Evolutionary conservation across 768 basidiomycete species (phyloP).

Genomic region (Rhizopogon vinicolor): DNA sequence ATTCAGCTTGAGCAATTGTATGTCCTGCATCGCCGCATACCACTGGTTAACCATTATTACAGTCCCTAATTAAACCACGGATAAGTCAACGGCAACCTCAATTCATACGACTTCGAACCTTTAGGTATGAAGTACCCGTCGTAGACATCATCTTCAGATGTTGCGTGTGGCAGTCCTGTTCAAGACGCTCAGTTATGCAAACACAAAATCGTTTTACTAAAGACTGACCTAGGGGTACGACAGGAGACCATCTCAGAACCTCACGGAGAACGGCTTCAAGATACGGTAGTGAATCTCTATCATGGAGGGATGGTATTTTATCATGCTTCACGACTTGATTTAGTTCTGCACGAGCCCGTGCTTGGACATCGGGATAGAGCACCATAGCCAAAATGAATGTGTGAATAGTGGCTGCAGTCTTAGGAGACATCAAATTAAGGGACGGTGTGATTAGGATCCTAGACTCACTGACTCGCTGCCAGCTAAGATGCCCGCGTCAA

Average conservation of each 20-base stretch:
- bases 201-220: background rate
- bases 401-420: background rate
- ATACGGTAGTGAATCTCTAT: no score
- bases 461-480: no score
- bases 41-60: constrained; percentile 19
- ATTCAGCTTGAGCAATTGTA: background rate
- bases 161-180: constrained; percentile 4
- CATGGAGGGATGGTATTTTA: no score
- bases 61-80: constrained; percentile 1
- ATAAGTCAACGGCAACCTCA: background rate
- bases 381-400: constrained; percentile 10
- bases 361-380: no score
- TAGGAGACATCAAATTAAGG: no score
- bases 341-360: no score
- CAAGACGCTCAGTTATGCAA: background rate
- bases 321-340: no score
- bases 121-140: constrained; percentile 25
- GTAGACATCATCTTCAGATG: constrained; percentile 5
- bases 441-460: no score
- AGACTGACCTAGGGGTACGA: no score
- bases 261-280: no score
- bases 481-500: background rate
- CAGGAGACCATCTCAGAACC: no score
- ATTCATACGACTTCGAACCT: constrained; percentile 21
- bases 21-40: constrained; percentile 3